Percentiles rank a stretch among this genome's conserved stretches.
phyloP scores from a whole-genome alignment of 1,284 basidiomycete genomes.

The Melampsora abietis-canadensis region DNA sequence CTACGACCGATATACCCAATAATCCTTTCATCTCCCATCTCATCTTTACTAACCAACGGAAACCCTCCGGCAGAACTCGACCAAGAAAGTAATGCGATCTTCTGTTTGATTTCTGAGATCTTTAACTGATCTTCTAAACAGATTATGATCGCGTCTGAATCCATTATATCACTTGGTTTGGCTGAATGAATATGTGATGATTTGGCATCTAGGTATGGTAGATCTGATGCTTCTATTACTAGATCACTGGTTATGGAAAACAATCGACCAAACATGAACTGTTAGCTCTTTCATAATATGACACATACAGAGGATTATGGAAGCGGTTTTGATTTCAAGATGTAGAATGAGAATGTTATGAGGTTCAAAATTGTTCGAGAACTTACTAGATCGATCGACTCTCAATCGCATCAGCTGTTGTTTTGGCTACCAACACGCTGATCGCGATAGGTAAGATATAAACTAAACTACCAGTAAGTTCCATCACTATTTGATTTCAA shows the following conservation, averaged over 20 bases:
- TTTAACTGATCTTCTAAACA: constrained; percentile 60
- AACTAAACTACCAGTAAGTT: constrained; percentile 68
- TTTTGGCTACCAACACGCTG: constrained; percentile 80
- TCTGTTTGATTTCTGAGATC: constrained; percentile 17
- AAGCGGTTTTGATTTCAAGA: constrained; percentile 47
- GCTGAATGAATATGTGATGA: constrained; percentile 19
- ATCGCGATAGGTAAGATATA: constrained; percentile 95
- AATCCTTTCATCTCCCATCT: constrained; percentile 12
- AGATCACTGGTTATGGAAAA: not conserved
- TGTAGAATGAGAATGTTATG: constrained; percentile 89
- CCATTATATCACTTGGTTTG: constrained; percentile 45
- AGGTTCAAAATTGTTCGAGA: constrained; percentile 64
- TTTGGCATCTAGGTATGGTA: constrained; percentile 54
- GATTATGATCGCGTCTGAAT: constrained; percentile 49
- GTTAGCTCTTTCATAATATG: no score
- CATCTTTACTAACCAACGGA: constrained; percentile 11
- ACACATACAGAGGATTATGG: not conserved
- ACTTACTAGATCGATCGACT: constrained; percentile 48
- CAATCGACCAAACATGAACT: not conserved
- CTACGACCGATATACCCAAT: constrained; percentile 16
- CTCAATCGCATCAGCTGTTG: constrained; percentile 56
- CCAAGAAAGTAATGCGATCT: constrained; percentile 7
- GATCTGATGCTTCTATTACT: constrained; percentile 48
- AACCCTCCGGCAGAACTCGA: constrained; percentile 10
- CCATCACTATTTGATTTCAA: constrained; percentile 4